These are phyloP conservation scores for Trifolium dubium DNA, from an alignment of 306 rosid species.

Conservation along the genomic window DNA sequence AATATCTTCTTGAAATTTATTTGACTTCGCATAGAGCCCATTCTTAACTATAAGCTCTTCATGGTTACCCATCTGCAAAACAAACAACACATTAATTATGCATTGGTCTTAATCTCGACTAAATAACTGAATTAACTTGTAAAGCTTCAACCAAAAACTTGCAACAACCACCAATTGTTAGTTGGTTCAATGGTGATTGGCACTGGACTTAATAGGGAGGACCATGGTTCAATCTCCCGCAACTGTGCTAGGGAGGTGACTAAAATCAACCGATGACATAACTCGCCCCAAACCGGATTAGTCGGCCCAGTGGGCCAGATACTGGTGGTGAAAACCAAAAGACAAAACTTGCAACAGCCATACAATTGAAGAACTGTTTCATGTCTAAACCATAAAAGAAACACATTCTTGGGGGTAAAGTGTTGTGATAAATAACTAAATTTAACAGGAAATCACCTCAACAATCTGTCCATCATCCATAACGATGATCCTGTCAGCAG, in stretches of 20 bases:
- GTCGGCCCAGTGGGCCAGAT: too few species aligned
- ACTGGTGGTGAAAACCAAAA: too few species aligned
- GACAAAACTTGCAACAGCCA: too few species aligned
- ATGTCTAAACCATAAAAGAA: constrained; percentile 1
- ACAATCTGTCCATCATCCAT: constrained; percentile 76
- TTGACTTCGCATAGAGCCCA: constrained; percentile 68
- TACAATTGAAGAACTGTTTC: background rate
- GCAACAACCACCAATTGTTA: too few species aligned
- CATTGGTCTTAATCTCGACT: background rate
- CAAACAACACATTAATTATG: constrained; percentile 7
- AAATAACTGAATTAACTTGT: background rate
- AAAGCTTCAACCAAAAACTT: background rate
- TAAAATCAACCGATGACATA: too few species aligned
- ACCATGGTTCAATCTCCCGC: too few species aligned
- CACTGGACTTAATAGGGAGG: too few species aligned
- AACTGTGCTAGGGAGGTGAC: too few species aligned
- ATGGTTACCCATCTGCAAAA: constrained; percentile 73
- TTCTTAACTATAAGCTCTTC: constrained; percentile 63
- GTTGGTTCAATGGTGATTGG: too few species aligned
- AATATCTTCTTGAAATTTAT: constrained; percentile 45
- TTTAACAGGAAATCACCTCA: constrained; percentile 62
- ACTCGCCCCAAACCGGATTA: too few species aligned
- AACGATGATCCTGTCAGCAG: constrained; percentile 81
- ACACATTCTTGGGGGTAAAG: constrained; percentile 3
- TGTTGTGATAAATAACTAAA: constrained; percentile 7